A percentile compares a stretch with the other conserved stretches of the same genome.
Evolutionary conservation across 805 yeast genomes (phyloP).

Genomic region (Candida quercuum): DNA sequence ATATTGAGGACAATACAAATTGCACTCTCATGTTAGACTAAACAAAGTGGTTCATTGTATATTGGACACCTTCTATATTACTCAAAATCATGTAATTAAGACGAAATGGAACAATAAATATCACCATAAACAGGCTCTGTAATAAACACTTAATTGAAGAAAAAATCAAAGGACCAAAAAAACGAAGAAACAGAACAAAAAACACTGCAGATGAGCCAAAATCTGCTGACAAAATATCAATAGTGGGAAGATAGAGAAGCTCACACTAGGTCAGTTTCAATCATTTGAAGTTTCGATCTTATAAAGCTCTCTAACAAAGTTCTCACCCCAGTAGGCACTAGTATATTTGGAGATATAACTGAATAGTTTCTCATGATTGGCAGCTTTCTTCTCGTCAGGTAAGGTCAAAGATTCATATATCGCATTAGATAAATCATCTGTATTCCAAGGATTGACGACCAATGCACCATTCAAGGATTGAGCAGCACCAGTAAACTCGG

Average conservation of each 20-base stretch:
- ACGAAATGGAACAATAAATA: no score
- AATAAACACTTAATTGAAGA: no score
- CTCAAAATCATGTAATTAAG: no score
- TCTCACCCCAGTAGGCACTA: constrained; percentile 95
- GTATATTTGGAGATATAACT: constrained; percentile 89
- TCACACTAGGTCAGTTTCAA: background rate
- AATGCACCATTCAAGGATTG: constrained; percentile 93
- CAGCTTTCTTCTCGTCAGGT: constrained; percentile 71
- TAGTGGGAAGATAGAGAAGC: background rate
- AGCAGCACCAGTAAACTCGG: constrained; percentile 99
- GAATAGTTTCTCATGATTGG: constrained; percentile 80
- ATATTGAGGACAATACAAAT: no score
- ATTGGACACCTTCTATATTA: no score
- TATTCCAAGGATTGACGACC: constrained; percentile 97
- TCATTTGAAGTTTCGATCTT: constrained; percentile 33
- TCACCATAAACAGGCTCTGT: no score
- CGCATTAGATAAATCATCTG: constrained; percentile 85
- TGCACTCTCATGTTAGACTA: no score
- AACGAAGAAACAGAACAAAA: background rate
- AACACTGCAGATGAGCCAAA: no score
- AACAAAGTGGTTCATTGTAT: no score
- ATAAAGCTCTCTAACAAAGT: constrained; percentile 81
- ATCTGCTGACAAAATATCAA: background rate
- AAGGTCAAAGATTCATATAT: constrained; percentile 82
- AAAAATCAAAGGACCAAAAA: no score